A percentile compares a stretch with the other conserved stretches of the same genome.
phyloP scores from a whole-genome alignment of 768 basidiomycete genomes.

The Trametes punicea region DNA sequence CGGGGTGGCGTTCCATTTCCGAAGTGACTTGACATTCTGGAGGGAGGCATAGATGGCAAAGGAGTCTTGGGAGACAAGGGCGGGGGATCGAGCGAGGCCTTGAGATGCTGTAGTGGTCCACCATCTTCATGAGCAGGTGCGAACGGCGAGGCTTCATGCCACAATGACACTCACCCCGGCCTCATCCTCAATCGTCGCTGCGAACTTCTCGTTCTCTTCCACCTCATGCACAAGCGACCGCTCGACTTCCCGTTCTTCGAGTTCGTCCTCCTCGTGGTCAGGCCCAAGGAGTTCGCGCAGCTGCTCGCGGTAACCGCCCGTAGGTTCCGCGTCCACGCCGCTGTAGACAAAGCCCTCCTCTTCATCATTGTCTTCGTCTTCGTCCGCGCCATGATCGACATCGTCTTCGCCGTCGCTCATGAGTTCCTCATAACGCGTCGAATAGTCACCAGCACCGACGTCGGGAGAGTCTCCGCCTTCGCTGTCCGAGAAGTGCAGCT shows the following conservation, averaged over 20 bases:
- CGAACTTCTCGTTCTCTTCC: conserved; percentile 33
- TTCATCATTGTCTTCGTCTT: conserved; percentile 46
- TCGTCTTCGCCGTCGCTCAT: conserved; percentile 41
- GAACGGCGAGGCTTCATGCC: conserved; percentile 20
- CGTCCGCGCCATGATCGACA: conserved; percentile 23
- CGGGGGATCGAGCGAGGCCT: conserved; percentile 30
- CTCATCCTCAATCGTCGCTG: conserved; percentile 28
- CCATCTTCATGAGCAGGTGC: conserved; percentile 26
- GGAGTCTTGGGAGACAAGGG: conserved; percentile 16
- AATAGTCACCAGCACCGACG: conserved; percentile 53
- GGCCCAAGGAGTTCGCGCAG: conserved; percentile 70
- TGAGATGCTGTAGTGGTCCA: conserved; percentile 30
- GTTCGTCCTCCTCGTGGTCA: conserved; percentile 52
- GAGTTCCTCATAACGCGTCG: conserved; percentile 66
- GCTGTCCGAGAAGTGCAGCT: conserved; percentile 36
- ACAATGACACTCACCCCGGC: conserved; percentile 32
- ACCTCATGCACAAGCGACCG: conserved; percentile 42
- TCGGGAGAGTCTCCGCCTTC: conserved; percentile 43
- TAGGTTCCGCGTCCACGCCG: conserved; percentile 56
- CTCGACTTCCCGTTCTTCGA: conserved; percentile 44
- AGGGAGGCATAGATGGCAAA: neutral
- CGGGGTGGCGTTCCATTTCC: conserved; percentile 13
- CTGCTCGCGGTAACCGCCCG: conserved; percentile 60
- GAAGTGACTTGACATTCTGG: conserved; percentile 2
- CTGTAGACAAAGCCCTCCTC: conserved; percentile 70